These are phyloP conservation scores for Zygoascus meyerae DNA, from an alignment of 1,139 yeast species.

Conservation along the genomic window DNA sequence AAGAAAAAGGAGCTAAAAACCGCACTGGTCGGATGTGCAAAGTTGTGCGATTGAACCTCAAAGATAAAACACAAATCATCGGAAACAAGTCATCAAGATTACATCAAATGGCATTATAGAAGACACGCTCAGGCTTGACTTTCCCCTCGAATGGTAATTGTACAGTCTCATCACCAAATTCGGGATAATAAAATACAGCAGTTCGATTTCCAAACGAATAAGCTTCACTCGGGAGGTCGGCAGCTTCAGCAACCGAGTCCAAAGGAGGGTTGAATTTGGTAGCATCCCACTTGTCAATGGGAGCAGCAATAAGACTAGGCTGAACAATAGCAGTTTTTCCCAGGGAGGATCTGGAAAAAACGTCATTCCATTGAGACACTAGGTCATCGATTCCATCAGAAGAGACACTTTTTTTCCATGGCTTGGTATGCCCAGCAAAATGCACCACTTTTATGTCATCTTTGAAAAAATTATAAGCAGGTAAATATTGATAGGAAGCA, in stretches of 20 bases:
- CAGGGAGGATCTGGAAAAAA: constrained; percentile 4
- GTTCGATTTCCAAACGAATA: constrained; percentile 21
- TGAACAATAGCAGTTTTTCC: constrained; percentile 4
- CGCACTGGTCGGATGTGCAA: too few relatives aligned
- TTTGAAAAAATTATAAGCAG: constrained; percentile 64
- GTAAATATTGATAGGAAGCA: constrained; percentile 71
- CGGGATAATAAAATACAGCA: constrained; percentile 16
- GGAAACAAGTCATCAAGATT: neutral
- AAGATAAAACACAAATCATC: neutral
- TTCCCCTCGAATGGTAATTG: constrained; percentile 16
- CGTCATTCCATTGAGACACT: constrained; percentile 15
- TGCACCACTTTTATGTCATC: constrained; percentile 59
- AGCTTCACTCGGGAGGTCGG: constrained; percentile 23
- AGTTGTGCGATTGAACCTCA: neutral
- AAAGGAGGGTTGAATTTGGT: constrained; percentile 38
- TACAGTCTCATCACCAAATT: constrained; percentile 14
- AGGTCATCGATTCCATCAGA: constrained; percentile 11
- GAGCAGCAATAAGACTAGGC: constrained; percentile 26
- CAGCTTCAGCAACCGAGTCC: constrained; percentile 39
- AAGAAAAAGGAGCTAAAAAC: too few relatives aligned
- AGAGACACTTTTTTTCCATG: constrained; percentile 49
- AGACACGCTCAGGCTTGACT: constrained; percentile 17
- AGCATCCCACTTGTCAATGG: constrained; percentile 40
- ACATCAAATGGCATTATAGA: constrained; percentile 9
- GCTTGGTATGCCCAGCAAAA: constrained; percentile 76